Conservation (phyloP, 106 monocot genomes). For the Allium sativum region DNA sequence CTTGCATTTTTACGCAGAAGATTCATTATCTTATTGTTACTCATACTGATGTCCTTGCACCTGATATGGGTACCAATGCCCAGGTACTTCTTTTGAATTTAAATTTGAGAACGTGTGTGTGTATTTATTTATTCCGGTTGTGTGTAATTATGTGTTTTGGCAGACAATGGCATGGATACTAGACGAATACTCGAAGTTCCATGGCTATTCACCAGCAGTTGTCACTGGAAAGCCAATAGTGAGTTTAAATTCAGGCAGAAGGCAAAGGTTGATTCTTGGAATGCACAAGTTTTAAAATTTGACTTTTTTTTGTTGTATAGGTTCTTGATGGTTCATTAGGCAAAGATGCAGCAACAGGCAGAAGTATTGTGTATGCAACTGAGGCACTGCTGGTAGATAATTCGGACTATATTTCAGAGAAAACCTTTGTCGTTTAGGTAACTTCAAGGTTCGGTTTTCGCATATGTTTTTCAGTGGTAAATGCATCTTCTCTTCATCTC, state of each 20-base stretch:
- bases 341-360: conserved; percentile 80
- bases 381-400: conserved; percentile 67
- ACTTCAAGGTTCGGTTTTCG: conserved; percentile 4
- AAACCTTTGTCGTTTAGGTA: conserved; percentile 77
- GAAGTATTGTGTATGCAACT: conserved; percentile 69
- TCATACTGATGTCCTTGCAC: conserved; percentile 81
- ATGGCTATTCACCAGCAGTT: no score
- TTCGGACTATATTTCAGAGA: conserved; percentile 60
- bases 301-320: no score
- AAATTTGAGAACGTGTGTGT: no score
- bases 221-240: no score
- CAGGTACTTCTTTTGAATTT: no score
- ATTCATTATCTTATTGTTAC: conserved; percentile 81
- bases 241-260: not conserved
- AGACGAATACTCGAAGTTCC: conserved; percentile 93
- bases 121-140: no score
- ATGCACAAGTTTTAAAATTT: no score
- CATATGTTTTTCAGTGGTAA: no score
- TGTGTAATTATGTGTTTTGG: not conserved
- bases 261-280: no score
- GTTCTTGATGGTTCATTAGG: conserved; percentile 92
- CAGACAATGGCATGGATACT: conserved; percentile 98
- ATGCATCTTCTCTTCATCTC: not conserved
- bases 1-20: conserved; percentile 86
- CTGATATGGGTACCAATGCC: conserved; percentile 96